phyloP scores from a whole-genome alignment of 495 filamentous ascomycete genomes.

The Hypomontagnella monticulosa region DNA sequence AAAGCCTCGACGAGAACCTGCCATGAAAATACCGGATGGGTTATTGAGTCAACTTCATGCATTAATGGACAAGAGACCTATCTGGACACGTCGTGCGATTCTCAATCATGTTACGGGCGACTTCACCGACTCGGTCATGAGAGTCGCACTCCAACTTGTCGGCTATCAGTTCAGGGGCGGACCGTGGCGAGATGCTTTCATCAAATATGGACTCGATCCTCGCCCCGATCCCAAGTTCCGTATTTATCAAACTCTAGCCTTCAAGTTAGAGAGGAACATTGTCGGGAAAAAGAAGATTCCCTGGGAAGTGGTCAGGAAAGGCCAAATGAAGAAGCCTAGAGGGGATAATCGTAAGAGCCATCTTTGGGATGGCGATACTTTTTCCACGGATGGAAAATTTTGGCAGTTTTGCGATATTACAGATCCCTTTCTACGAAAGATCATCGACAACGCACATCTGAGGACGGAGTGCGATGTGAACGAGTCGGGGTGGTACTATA shows the following conservation, averaged over 20 bases:
- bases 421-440: conserved; percentile 70
- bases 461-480: conserved; percentile 64
- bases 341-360: conserved; percentile 64
- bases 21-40: conserved; percentile 60
- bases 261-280: conserved; percentile 64
- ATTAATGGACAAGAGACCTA: conserved; percentile 76
- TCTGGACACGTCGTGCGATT: conserved; percentile 85
- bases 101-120: conserved; percentile 70
- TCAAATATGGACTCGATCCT: conserved; percentile 87
- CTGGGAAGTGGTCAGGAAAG: conserved; percentile 54
- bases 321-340: conserved; percentile 40
- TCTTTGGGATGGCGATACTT: conserved; percentile 78
- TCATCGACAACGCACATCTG: conserved; percentile 61
- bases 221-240: conserved; percentile 77
- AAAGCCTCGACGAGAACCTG: conserved; percentile 48
- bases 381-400: conserved; percentile 78
- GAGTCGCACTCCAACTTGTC: conserved; percentile 75
- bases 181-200: conserved; percentile 87
- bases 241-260: conserved; percentile 87
- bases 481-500: conserved; percentile 81
- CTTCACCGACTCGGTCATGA: conserved; percentile 58
- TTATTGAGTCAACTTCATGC: conserved; percentile 66
- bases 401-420: conserved; percentile 95
- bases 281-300: conserved; percentile 56
- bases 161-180: conserved; percentile 91